phyloP scores from a whole-genome alignment of 768 basidiomycete species.

The Lactifluus rugatus region DNA sequence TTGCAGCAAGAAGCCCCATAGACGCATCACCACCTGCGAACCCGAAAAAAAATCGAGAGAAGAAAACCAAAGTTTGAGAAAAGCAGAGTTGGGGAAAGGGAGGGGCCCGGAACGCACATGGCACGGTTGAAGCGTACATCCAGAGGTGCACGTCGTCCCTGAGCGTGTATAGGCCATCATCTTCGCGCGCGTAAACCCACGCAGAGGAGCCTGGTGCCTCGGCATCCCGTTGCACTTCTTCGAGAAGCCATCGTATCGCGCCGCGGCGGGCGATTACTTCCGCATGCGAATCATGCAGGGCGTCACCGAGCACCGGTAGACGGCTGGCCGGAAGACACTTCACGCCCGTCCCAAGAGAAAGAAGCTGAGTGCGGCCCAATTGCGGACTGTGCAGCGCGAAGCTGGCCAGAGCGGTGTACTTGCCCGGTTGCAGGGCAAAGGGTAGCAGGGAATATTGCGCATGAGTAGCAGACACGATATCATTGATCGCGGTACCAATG shows the following conservation, averaged over 20 bases:
- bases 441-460: slow-evolving; percentile 36
- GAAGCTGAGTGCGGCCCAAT: slow-evolving; percentile 35
- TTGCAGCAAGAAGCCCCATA: slow-evolving; percentile 60
- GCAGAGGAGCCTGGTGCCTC: slow-evolving; percentile 28
- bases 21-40: slow-evolving; percentile 81
- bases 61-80: background rate
- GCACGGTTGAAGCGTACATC: slow-evolving; percentile 71
- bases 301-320: slow-evolving; percentile 62
- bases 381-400: slow-evolving; percentile 38
- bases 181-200: slow-evolving; percentile 36
- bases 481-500: slow-evolving; percentile 14
- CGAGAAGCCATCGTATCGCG: slow-evolving; percentile 67
- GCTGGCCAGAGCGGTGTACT: slow-evolving; percentile 56
- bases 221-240: slow-evolving; percentile 44
- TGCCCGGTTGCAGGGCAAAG: slow-evolving; percentile 41
- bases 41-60: background rate
- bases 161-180: slow-evolving; percentile 36
- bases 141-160: slow-evolving; percentile 39
- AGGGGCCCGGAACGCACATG: slow-evolving; percentile 33
- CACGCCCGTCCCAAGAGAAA: slow-evolving; percentile 73
- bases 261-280: slow-evolving; percentile 84
- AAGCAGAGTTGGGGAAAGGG: too few relatives aligned
- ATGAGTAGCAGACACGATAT: slow-evolving; percentile 32
- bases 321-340: slow-evolving; percentile 67
- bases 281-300: slow-evolving; percentile 83